Evolutionary conservation across 2,329 filamentous ascomycete species (phyloP).

Genomic region (Cytospora schulzeri): DNA sequence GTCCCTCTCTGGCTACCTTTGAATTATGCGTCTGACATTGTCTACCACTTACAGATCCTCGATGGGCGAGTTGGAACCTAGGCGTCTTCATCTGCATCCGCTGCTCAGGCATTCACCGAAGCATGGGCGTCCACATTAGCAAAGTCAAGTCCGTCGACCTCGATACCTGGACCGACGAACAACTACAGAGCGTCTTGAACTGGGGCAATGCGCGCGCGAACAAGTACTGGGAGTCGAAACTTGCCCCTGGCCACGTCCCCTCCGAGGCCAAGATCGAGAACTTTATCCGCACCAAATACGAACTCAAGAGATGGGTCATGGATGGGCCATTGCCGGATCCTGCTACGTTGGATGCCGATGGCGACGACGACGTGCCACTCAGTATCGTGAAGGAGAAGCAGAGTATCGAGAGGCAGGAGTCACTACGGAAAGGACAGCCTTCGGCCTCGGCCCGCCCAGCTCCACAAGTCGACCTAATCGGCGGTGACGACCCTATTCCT

Average conservation of each 20-base stretch:
- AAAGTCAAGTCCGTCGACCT: slow-evolving; percentile 97
- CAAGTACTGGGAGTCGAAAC: slow-evolving; percentile 97
- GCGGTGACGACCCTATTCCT: slow-evolving; percentile 68
- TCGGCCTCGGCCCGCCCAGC: slow-evolving; percentile 32
- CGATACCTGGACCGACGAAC: slow-evolving; percentile 98
- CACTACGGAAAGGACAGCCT: slow-evolving; percentile 58
- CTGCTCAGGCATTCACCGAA: slow-evolving; percentile 96
- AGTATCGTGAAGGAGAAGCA: slow-evolving; percentile 69
- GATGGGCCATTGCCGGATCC: slow-evolving; percentile 93
- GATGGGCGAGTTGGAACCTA: slow-evolving; percentile 99
- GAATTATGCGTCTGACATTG: neutral
- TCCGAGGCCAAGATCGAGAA: slow-evolving; percentile 99
- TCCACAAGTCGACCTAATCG: slow-evolving; percentile 78
- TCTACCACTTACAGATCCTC: slow-evolving; percentile 67
- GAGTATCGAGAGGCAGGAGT: slow-evolving; percentile 61
- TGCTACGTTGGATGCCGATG: slow-evolving; percentile 78
- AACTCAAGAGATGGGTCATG: slow-evolving; percentile 99
- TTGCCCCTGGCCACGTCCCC: slow-evolving; percentile 86
- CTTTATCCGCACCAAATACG: slow-evolving; percentile 98
- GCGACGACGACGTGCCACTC: slow-evolving; percentile 77
- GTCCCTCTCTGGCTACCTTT: too few species aligned
- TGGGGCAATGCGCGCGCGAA: slow-evolving; percentile 98
- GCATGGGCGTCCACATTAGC: slow-evolving; percentile 98
- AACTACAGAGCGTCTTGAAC: slow-evolving; percentile 87
- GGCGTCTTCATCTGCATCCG: slow-evolving; percentile 97